Percentiles rank a stretch among this genome's conserved stretches.
Evolutionary conservation across 2,329 filamentous ascomycete species (phyloP).

Genomic region (Penicillium glabrum): DNA sequence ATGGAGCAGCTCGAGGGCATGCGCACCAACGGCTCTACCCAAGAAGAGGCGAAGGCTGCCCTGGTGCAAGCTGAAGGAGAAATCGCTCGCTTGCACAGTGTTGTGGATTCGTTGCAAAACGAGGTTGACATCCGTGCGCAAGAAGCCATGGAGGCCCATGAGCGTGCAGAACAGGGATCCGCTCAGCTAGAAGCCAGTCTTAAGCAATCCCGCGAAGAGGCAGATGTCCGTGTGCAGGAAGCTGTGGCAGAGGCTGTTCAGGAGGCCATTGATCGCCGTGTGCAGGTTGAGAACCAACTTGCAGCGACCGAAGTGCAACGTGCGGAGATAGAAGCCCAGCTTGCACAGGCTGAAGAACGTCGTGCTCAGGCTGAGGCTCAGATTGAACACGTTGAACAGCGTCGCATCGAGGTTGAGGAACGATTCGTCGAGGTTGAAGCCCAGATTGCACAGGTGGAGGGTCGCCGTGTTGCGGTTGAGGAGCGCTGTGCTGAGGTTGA

Average conservation of each 20-base stretch:
- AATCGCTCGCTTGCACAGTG: slow-evolving; percentile 44
- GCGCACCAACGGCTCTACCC: slow-evolving; percentile 36
- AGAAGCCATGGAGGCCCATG: slow-evolving; percentile 23
- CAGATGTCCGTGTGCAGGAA: slow-evolving; percentile 19
- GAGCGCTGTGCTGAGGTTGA: neutral
- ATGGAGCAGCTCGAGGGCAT: slow-evolving; percentile 46
- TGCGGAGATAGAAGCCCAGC: neutral
- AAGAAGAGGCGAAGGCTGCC: slow-evolving; percentile 33
- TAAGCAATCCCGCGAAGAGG: slow-evolving; percentile 26
- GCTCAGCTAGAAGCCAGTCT: slow-evolving; percentile 31
- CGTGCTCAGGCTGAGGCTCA: neutral
- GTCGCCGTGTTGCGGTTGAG: neutral
- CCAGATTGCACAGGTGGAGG: neutral
- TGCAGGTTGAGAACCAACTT: neutral
- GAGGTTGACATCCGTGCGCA: slow-evolving; percentile 29
- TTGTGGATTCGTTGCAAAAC: slow-evolving; percentile 50
- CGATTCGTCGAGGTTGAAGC: neutral
- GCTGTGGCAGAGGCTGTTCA: neutral
- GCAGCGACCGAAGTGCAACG: slow-evolving; percentile 7
- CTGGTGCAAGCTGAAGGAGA: slow-evolving; percentile 32
- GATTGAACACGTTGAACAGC: neutral
- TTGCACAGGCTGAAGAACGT: neutral
- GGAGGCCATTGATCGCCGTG: slow-evolving; percentile 18
- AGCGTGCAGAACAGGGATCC: slow-evolving; percentile 28
- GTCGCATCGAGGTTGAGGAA: neutral